Base-by-base conservation (phyloP, 2,329 filamentous ascomycete genomes). In the Arthrobotrys megalospora region DNA sequence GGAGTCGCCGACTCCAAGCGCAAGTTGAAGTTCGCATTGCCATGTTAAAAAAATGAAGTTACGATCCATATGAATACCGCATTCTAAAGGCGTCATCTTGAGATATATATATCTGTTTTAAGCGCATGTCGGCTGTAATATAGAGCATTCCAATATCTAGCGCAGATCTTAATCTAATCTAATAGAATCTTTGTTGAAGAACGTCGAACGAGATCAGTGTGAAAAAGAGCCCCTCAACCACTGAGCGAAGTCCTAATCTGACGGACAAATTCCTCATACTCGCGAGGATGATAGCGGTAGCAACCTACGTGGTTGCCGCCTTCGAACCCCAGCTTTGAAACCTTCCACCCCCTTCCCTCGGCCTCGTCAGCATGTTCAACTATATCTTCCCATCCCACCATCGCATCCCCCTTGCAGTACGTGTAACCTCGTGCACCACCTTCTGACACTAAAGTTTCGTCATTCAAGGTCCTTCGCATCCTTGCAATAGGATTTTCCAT, bases 331-430 rank as follows among this genome's bases (percentile, higher is more conserved):
- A 34, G 47, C 32, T 28, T 50, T 4, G 65, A 32, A 28, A 78
- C 75, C 12, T 55, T 72, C 75, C 75, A 78, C 6, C 75, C 75
- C 19, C 75, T 67, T 11, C 72, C 75, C 14, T 45, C 45, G 3
- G 75, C 75, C 19, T 78, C 47, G n/a, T 68, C 45, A 11, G 75
- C 75, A 50, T 78, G 75, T n/a, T 72, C 62, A 11, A 55, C 45
- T 16, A 78, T 64, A 16, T 68, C 60, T 34, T 78, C 67, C 75
- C 75, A 78, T 7, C 62, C 67, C 6, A 78, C 75, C 62, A 78
- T 78, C 12, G 10, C 5, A 52, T 78, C 75, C 3, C 62, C 62
- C 32, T 72, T 67, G 47, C 75, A 78, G 53, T 63, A 78, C 4
- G 34, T 45, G 53, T 78, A 78, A 47, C 75, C 75, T 16, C 75